Conservation (phyloP, 495 filamentous ascomycete species). For the Penicillium argentinense region DNA sequence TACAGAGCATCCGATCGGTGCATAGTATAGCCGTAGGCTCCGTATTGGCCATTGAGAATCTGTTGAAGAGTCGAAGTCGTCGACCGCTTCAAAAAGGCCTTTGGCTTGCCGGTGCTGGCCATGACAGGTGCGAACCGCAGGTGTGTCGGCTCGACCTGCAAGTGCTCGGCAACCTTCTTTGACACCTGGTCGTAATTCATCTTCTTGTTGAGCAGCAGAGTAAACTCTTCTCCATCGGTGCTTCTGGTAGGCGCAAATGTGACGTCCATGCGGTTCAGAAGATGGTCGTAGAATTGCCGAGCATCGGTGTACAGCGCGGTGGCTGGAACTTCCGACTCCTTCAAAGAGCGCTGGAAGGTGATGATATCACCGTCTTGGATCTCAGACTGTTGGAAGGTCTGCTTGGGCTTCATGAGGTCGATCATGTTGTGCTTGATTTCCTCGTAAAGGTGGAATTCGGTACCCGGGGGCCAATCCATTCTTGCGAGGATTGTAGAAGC, state of each 20-base stretch:
- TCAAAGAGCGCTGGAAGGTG: constrained; percentile 75
- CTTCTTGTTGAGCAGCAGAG: constrained; percentile 75
- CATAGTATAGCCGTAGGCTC: constrained; percentile 60
- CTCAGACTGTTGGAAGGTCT: constrained; percentile 83
- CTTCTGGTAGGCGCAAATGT: constrained; percentile 41
- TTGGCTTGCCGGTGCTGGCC: constrained; percentile 68
- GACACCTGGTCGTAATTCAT: constrained; percentile 88
- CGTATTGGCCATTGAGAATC: constrained; percentile 69
- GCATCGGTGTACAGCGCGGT: constrained; percentile 62
- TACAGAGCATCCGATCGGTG: constrained; percentile 75
- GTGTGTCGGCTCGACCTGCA: constrained; percentile 80
- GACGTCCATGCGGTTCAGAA: constrained; percentile 78
- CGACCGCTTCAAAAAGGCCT: constrained; percentile 70
- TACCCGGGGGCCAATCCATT: constrained; percentile 80
- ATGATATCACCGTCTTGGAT: constrained; percentile 98
- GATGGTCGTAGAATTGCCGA: constrained; percentile 85
- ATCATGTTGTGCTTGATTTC: constrained; percentile 99
- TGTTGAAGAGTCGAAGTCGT: constrained; percentile 61
- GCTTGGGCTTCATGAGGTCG: constrained; percentile 87
- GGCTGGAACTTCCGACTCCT: constrained; percentile 57
- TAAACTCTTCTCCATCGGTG: constrained; percentile 58
- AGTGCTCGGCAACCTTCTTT: constrained; percentile 77
- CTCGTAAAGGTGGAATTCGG: constrained; percentile 74
- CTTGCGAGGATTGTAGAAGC: constrained; percentile 72
- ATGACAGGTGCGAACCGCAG: constrained; percentile 87